A percentile compares a stretch with the other conserved stretches of the same genome.
These are phyloP conservation scores for Scedosporium boydii DNA, from an alignment of 2,329 filamentous ascomycete species.

Conservation along the genomic window DNA sequence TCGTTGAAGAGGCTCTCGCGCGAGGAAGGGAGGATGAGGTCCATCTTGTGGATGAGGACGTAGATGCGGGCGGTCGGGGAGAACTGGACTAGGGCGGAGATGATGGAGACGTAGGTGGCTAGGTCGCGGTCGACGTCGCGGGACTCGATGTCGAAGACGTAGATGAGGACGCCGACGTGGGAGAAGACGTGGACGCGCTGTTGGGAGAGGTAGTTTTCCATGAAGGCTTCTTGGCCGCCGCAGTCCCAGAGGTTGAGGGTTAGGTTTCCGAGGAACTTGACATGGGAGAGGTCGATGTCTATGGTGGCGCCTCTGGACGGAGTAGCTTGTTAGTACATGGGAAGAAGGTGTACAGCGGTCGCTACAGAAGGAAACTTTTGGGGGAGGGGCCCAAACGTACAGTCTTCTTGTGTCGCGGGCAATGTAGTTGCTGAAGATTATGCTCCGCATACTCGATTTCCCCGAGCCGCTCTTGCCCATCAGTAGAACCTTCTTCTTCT, in stretches of 20 bases:
- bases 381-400: constrained; percentile 24
- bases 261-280: constrained; percentile 96
- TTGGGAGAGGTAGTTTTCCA: constrained; percentile 94
- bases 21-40: constrained; percentile 73
- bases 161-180: constrained; percentile 93
- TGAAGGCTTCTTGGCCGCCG: constrained; percentile 96
- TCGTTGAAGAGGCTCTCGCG: constrained; percentile 79
- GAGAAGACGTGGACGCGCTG: constrained; percentile 95
- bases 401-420: constrained; percentile 88
- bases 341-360: not conserved
- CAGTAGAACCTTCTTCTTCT: constrained; percentile 79
- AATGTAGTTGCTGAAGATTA: constrained; percentile 98
- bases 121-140: constrained; percentile 90
- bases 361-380: not conserved
- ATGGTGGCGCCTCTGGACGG: constrained; percentile 71
- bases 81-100: constrained; percentile 79
- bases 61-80: constrained; percentile 77
- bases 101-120: constrained; percentile 83
- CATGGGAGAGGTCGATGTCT: constrained; percentile 95
- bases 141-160: constrained; percentile 98
- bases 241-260: constrained; percentile 98
- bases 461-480: constrained; percentile 97
- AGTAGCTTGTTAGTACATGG: not conserved
- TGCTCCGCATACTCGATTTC: constrained; percentile 96
- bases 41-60: constrained; percentile 97